Evolutionary conservation across 2,329 filamentous ascomycete genomes (phyloP).

Genomic region (Trichoderma brevicompactum): DNA sequence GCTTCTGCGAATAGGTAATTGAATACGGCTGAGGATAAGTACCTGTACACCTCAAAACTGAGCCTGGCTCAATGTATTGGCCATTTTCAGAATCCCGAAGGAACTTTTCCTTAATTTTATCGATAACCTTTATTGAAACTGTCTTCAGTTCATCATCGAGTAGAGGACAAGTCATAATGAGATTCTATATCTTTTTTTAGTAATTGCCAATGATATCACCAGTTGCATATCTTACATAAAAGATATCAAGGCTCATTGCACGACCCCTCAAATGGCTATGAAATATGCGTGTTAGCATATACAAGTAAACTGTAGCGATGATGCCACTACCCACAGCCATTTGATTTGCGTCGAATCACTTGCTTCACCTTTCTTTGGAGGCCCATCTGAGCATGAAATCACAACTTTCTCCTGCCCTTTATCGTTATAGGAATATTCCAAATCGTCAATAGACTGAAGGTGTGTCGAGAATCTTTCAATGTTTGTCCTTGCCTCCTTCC

Average conservation of each 20-base stretch:
- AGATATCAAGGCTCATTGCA: slow-evolving; percentile 4
- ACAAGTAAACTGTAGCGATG: background rate
- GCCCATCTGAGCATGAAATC: background rate
- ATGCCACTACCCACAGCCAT: slow-evolving; percentile 10
- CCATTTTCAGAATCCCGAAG: slow-evolving; percentile 19
- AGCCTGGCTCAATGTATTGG: slow-evolving; percentile 11
- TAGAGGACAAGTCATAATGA: slow-evolving; percentile 3
- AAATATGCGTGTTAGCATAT: background rate
- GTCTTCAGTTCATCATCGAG: background rate
- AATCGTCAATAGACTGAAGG: background rate
- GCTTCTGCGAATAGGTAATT: background rate
- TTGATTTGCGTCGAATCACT: background rate
- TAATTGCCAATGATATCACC: background rate
- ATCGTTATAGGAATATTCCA: background rate
- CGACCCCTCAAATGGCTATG: slow-evolving; percentile 1
- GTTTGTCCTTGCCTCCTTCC: background rate
- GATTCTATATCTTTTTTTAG: background rate
- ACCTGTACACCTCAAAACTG: background rate
- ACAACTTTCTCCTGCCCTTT: background rate
- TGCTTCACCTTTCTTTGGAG: background rate
- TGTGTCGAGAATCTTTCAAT: background rate
- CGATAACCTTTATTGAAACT: background rate
- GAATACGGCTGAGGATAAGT: background rate
- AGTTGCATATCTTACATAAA: background rate
- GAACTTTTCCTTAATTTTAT: background rate